Conservation (phyloP, 371 early-diverging fungal species). For the Mortierella sp. region DNA sequence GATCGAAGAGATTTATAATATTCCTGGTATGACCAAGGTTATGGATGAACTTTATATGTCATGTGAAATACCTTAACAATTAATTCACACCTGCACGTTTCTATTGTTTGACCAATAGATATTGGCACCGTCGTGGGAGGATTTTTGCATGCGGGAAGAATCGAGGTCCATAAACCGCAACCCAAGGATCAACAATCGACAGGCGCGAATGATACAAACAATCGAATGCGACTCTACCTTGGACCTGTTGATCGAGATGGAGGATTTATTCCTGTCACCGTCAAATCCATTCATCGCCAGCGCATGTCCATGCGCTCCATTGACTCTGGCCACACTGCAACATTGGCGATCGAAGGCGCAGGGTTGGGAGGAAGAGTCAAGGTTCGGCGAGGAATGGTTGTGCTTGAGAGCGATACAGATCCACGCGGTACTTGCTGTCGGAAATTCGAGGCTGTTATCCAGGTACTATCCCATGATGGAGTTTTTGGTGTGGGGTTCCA, state of each 20-base stretch:
- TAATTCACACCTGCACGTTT: not conserved
- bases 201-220: constrained; percentile 4
- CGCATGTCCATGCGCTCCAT: constrained; percentile 80
- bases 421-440: constrained; percentile 64
- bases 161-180: constrained; percentile 33
- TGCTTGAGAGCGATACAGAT: constrained; percentile 68
- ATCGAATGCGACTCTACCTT: constrained; percentile 56
- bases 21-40: constrained; percentile 70
- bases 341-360: constrained; percentile 80
- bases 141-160: constrained; percentile 64
- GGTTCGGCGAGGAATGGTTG: constrained; percentile 81
- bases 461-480: constrained; percentile 71
- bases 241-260: constrained; percentile 67
- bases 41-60: not conserved
- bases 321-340: constrained; percentile 87
- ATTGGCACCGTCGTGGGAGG: constrained; percentile 70
- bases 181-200: not conserved
- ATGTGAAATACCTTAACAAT: not conserved
- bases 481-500: constrained; percentile 82
- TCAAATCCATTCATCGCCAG: constrained; percentile 92
- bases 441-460: constrained; percentile 90
- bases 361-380: constrained; percentile 26
- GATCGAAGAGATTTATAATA: constrained; percentile 88
- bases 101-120: constrained; percentile 64
- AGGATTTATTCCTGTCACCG: constrained; percentile 61